Base-by-base conservation (phyloP, 2,329 filamentous ascomycete species). In the Sclerotinia spermophila region DNA sequence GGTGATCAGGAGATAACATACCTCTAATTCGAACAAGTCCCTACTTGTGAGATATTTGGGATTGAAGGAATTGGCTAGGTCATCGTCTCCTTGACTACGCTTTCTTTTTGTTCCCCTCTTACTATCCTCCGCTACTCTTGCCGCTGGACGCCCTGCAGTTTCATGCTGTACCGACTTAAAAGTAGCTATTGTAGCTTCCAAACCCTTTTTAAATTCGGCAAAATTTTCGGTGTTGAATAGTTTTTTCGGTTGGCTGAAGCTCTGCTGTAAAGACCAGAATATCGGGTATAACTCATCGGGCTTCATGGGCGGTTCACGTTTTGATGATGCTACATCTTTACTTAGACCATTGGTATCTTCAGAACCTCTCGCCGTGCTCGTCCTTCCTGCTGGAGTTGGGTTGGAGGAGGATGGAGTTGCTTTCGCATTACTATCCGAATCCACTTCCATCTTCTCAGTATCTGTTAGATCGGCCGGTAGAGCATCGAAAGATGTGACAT, bases 1-100 rank as follows among this genome's bases (percentile, higher is more conserved):
- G 10, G 70, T 73, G 40, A 64, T 42, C 30, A 48, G 66, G 68
- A n/a, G 7, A 58, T 35, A 65, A 77, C 82, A 72, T 84, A 93
- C 92, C 86, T 99, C 96, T 60, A 99, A 87, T 77, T 96, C 93
- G 80, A 99, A 99, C 1, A 99, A 84, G 79, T 99, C 96, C 74
- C 92, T 88, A 80, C 94, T 98, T n/a, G 96, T 99, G 27, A 99
- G 86, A 79, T 99, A 99, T 79, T 98, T 99, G 1, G 96, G 95
- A 77, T 99, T 99, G 82, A 97, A 98, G 35, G 88, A 90, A 78
- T 89, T 91, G 35, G 89, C 85, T 66, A 90, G 82, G 72, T 90
- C 89, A 69, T 88, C 86, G 11, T 87, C 87, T 40, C 82, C 82
- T 56, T 85, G 85, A 17, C 86, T 84, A 58, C 86, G 84, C 80